phyloP scores from a whole-genome alignment of 441 rosid species.

The Lepidium campestre region DNA sequence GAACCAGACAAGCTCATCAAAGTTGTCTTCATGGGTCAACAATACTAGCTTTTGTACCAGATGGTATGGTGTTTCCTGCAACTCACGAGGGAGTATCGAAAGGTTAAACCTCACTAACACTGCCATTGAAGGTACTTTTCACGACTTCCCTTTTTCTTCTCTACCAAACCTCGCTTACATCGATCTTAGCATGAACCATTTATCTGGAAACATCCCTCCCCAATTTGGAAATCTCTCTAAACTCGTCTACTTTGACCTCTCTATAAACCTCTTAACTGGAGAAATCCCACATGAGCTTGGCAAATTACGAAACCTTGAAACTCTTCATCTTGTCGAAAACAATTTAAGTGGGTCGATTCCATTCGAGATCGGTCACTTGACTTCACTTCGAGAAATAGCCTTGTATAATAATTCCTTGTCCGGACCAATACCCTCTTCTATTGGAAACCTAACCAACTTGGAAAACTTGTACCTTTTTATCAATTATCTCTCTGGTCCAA shows the following conservation, averaged over 20 bases:
- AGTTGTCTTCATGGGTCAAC: constrained; percentile 10
- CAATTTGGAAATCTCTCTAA: constrained; percentile 14
- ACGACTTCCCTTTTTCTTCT: constrained; percentile 19
- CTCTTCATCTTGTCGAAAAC: constrained; percentile 26
- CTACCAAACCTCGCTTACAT: constrained; percentile 15
- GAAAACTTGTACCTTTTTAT: background rate
- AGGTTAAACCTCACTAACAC: constrained; percentile 15
- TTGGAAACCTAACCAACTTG: constrained; percentile 3
- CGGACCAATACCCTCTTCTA: constrained; percentile 27
- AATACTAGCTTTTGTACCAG: background rate
- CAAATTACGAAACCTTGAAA: constrained; percentile 12
- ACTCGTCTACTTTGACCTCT: constrained; percentile 10
- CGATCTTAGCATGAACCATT: constrained; percentile 7
- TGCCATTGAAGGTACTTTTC: constrained; percentile 26
- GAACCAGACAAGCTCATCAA: constrained; percentile 8
- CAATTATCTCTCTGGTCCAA: background rate
- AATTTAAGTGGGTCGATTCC: constrained; percentile 26
- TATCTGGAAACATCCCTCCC: constrained; percentile 21
- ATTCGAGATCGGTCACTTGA: constrained; percentile 47
- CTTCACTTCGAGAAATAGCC: constrained; percentile 27
- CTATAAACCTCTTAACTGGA: background rate
- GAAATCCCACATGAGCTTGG: background rate
- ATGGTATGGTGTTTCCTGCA: constrained; percentile 19
- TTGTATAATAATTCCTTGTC: constrained; percentile 24
- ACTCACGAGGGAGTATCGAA: background rate